A percentile compares a stretch with the other conserved stretches of the same genome.
Conservation (phyloP, 2,329 filamentous ascomycete genomes). For the Colletotrichum zoysiae region DNA sequence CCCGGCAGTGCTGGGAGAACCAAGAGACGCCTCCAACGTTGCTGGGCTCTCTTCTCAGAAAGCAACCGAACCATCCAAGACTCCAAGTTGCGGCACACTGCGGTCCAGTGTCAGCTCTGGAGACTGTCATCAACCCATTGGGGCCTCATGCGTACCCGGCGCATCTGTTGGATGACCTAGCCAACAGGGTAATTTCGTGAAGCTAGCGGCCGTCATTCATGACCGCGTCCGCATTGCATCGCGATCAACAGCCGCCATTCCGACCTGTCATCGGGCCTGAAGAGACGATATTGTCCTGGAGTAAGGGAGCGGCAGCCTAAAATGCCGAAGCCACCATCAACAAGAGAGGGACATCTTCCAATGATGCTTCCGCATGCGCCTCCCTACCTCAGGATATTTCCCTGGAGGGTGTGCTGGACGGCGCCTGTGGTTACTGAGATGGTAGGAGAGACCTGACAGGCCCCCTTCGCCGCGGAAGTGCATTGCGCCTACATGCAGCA, state of each 20-base stretch:
- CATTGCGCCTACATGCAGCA: conserved; percentile 1
- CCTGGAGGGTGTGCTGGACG: background rate
- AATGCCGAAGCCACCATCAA: conserved; percentile 15
- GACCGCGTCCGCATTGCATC: conserved; percentile 27
- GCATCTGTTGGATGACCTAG: conserved; percentile 22
- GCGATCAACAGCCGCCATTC: conserved; percentile 38
- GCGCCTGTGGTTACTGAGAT: background rate
- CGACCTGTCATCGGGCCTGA: conserved; percentile 29
- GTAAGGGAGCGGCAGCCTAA: conserved; percentile 16
- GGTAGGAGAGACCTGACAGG: background rate
- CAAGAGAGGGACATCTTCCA: conserved; percentile 6
- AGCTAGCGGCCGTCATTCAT: conserved; percentile 12
- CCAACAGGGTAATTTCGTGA: conserved; percentile 40
- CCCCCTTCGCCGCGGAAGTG: conserved; percentile 9
- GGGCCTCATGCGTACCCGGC: conserved; percentile 19
- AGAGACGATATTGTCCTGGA: conserved; percentile 1
- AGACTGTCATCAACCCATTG: background rate
- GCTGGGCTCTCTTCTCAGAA: background rate
- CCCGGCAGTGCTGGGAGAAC: background rate
- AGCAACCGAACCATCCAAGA: background rate
- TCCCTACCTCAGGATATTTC: background rate
- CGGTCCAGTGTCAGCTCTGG: background rate
- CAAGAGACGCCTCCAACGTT: background rate
- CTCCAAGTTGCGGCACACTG: background rate
- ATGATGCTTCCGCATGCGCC: background rate